Conservation (phyloP, 2,329 filamentous ascomycete genomes). For the Xylariaceae sp. region DNA sequence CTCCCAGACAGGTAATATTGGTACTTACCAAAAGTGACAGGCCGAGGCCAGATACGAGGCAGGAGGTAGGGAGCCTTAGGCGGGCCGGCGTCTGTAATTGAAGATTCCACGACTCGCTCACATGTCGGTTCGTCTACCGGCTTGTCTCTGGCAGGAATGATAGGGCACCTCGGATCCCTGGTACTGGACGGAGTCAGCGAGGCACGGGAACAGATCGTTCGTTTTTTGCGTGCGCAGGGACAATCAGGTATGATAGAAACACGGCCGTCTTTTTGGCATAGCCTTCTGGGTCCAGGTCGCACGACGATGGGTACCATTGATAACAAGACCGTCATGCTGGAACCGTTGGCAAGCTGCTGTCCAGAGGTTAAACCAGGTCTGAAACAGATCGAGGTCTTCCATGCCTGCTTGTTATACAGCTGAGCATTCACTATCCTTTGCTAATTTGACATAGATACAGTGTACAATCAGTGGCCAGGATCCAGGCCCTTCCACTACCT, state of each 20-base stretch:
- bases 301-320: neutral
- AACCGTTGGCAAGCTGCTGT: neutral
- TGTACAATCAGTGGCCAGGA: neutral
- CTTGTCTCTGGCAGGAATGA: no score
- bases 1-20: neutral
- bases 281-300: neutral
- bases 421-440: neutral
- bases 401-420: slow-evolving; percentile 1
- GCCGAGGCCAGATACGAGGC: no score
- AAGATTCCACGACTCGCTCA: neutral
- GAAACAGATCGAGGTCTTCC: neutral
- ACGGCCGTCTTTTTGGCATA: neutral
- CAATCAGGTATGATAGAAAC: neutral
- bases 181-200: neutral
- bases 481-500: neutral
- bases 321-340: neutral
- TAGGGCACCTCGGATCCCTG: no score
- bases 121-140: no score
- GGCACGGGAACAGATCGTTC: neutral
- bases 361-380: neutral
- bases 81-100: neutral
- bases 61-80: neutral
- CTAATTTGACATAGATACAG: neutral
- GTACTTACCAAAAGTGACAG: no score
- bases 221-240: no score